phyloP scores from a whole-genome alignment of 2,329 filamentous ascomycete genomes.

The Hypoxylon rubiginosum region DNA sequence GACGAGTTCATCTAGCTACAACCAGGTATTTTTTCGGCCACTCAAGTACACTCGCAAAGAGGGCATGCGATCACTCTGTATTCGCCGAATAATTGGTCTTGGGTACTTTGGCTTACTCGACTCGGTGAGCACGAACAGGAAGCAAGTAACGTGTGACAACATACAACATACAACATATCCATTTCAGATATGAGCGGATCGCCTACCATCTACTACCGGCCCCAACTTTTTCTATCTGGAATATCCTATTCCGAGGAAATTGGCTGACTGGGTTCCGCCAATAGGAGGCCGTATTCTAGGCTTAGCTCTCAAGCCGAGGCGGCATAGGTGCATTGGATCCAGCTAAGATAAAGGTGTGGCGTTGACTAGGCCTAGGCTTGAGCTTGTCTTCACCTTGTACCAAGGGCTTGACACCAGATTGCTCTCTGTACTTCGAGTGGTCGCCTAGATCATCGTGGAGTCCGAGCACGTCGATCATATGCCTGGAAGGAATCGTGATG shows the following conservation, averaged over 20 bases:
- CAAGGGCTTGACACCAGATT: slow-evolving; percentile 11
- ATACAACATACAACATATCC: background rate
- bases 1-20: slow-evolving; percentile 5
- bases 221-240: background rate
- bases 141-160: background rate
- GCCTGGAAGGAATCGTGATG: background rate
- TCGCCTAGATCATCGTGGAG: slow-evolving; percentile 17
- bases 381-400: slow-evolving; percentile 12
- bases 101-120: background rate
- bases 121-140: background rate
- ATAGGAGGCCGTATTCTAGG: slow-evolving; percentile 14
- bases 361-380: slow-evolving; percentile 2
- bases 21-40: background rate
- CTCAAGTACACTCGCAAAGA: background rate
- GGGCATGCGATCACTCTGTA: slow-evolving; percentile 1
- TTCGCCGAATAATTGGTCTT: background rate
- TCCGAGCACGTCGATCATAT: slow-evolving; percentile 11
- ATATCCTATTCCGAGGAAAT: slow-evolving; percentile 20
- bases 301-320: slow-evolving; percentile 8
- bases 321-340: slow-evolving; percentile 13
- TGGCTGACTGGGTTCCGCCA: slow-evolving; percentile 21
- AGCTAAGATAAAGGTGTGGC: slow-evolving; percentile 31
- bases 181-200: background rate
- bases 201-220: background rate
- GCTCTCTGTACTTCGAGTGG: background rate